Conservation (phyloP, 1,139 yeast genomes). For the Pneumocystis wakefieldiae region DNA sequence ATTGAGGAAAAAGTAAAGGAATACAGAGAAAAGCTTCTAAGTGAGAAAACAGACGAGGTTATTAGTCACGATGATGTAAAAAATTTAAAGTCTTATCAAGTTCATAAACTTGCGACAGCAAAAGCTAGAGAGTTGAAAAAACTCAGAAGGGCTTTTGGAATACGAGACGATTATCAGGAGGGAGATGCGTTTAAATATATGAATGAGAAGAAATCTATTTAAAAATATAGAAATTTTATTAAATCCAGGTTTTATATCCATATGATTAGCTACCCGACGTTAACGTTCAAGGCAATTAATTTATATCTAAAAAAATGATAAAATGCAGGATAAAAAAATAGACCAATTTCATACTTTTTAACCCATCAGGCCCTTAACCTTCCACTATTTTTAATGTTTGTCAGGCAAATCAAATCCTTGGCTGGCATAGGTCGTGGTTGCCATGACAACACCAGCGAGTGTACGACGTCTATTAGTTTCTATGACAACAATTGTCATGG, state of each 20-base stretch:
- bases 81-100: constrained; percentile 4
- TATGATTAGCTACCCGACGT: background rate
- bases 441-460: too few species aligned
- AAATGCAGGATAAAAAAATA: too few species aligned
- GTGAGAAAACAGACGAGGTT: background rate
- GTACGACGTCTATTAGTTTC: too few species aligned
- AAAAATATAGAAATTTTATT: background rate
- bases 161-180: constrained; percentile 7
- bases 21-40: constrained; percentile 28
- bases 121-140: constrained; percentile 5
- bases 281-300: too few species aligned
- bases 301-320: too few species aligned
- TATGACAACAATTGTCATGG: too few species aligned
- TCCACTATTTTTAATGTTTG: too few species aligned
- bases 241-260: background rate
- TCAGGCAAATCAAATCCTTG: too few species aligned
- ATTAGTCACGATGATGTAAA: background rate
- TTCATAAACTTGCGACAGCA: constrained; percentile 7
- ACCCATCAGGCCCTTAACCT: too few species aligned
- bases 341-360: too few species aligned
- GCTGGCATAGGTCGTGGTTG: too few species aligned
- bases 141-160: constrained; percentile 6
- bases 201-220: background rate
- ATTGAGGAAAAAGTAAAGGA: constrained; percentile 23
- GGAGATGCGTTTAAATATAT: constrained; percentile 6